Base-by-base conservation (phyloP, 2,329 filamentous ascomycete genomes). In the Chaetomium sp. region DNA sequence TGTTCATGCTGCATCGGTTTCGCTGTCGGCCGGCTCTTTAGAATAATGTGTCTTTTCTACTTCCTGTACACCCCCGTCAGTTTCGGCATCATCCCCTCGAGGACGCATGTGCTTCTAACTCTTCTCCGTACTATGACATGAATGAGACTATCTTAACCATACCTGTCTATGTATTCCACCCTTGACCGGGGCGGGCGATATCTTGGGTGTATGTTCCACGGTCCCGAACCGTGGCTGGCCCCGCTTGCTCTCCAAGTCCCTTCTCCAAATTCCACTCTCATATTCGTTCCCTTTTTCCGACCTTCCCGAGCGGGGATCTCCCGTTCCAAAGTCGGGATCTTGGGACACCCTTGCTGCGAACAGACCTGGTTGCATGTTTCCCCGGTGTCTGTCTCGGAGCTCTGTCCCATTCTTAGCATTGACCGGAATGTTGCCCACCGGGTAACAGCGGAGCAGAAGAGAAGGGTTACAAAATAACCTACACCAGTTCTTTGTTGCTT, bases 371-470 rank as follows among this genome's bases (percentile, higher is more conserved):
- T 60, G 51, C 56, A 51, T 60, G 62, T 38, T 54, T 60, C 49
- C 53, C 35, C 45, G 35, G 38, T 42, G 38, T n/a, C 13, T 63
- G 64, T 66, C 61, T 66, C 64, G 61, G 61, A 64, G 53, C 25
- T 61, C 23, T 38, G 45, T 55, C 55, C 57, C 60, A 35, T 60
- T 51, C 60, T 65, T 61, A 63, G 60, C 49, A 50, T 57, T 54
- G 56, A 42, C 53, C 42, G 51, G 25, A 9, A 35, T 47, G 49
- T 16, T 23, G 19, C 33, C 50, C 33, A 8, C 49, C n/a, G 29
- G 21, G 47, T 49, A 13, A 47, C 38, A 3, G n/a, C 25, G 45
- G 3, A 23, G n/a, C 25, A 27, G 25, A 27, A 27, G 13, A 51
- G 12, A 27, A 51, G 49, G 16, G 12, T n/a, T n/a, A n/a, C n/a